Percentiles rank a stretch among this genome's conserved stretches.
Conservation (phyloP, 768 basidiomycete species). For the Dendrothele bispora region DNA sequence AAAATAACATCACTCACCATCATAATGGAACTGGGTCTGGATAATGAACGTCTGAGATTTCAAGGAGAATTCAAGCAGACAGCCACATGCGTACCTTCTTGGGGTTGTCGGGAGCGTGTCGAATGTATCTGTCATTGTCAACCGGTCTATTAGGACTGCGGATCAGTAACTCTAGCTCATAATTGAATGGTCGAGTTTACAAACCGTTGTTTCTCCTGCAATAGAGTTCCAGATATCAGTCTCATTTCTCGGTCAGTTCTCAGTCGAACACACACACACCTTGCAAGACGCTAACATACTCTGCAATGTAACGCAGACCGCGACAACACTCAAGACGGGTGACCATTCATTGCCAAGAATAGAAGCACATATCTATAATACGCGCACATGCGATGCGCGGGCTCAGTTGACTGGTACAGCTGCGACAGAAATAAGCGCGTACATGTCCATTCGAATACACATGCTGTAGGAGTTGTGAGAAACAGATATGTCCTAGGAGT, state of each 20-base stretch:
- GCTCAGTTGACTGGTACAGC: slow-evolving; percentile 8
- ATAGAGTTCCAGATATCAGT: slow-evolving; percentile 24
- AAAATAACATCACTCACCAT: slow-evolving; percentile 71
- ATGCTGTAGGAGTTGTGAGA: slow-evolving; percentile 44
- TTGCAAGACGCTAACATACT: slow-evolving; percentile 94
- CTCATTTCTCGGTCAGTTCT: too few relatives aligned
- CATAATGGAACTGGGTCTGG: slow-evolving; percentile 80
- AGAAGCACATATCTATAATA: slow-evolving; percentile 79
- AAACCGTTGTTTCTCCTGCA: slow-evolving; percentile 64
- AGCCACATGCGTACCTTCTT: slow-evolving; percentile 60
- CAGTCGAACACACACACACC: slow-evolving; percentile 37
- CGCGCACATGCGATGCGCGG: not conserved
- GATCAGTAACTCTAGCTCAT: too few relatives aligned
- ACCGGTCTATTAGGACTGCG: slow-evolving; percentile 51
- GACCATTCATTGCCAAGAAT: slow-evolving; percentile 83
- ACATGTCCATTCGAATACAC: slow-evolving; percentile 90
- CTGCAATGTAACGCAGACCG: slow-evolving; percentile 84
- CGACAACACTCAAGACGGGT: slow-evolving; percentile 79
- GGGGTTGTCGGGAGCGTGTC: slow-evolving; percentile 77
- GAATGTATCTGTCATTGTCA: slow-evolving; percentile 84
- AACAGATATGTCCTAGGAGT: not conserved
- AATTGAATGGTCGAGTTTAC: slow-evolving; percentile 20
- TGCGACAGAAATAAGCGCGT: slow-evolving; percentile 21
- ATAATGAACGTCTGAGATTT: slow-evolving; percentile 9
- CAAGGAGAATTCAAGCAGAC: too few relatives aligned